Percentiles rank a stretch among this genome's conserved stretches.
phyloP scores from a whole-genome alignment of 1,139 yeast species.

The Protomyces pachydermus region DNA sequence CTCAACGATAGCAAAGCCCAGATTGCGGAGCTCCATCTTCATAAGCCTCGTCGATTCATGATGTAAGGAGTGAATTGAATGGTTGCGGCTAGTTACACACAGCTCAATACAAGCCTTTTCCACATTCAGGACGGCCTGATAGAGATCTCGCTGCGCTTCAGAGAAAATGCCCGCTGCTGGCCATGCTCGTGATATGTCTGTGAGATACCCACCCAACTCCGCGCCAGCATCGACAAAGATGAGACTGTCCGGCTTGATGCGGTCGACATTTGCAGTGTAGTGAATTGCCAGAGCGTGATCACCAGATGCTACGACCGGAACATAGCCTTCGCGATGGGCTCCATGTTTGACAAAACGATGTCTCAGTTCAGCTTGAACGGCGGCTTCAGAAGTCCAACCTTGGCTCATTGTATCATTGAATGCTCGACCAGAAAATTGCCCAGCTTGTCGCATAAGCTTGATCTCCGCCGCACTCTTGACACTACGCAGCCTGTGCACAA shows the following conservation, averaged over 20 bases:
- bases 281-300: constrained; percentile 56
- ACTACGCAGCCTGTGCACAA: constrained; percentile 57
- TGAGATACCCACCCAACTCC: constrained; percentile 82
- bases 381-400: constrained; percentile 70
- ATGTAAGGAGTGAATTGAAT: constrained; percentile 73
- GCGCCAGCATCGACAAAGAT: constrained; percentile 97
- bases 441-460: constrained; percentile 72
- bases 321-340: constrained; percentile 81
- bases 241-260: constrained; percentile 55
- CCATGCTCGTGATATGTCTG: constrained; percentile 97
- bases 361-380: constrained; percentile 73
- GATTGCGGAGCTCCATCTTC: constrained; percentile 59
- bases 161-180: constrained; percentile 72
- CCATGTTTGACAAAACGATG: constrained; percentile 52
- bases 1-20: constrained; percentile 53
- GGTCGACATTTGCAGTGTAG: constrained; percentile 82
- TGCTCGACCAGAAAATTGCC: constrained; percentile 73
- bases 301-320: constrained; percentile 97
- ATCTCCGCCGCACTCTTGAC: constrained; percentile 75
- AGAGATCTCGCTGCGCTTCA: constrained; percentile 74
- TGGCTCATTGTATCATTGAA: constrained; percentile 68
- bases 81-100: constrained; percentile 51
- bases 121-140: constrained; percentile 79
- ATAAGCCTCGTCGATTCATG: constrained; percentile 57
- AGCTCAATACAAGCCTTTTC: constrained; percentile 71